phyloP scores from a whole-genome alignment of 2,329 filamentous ascomycete genomes.

The Microsporum audouinii region DNA sequence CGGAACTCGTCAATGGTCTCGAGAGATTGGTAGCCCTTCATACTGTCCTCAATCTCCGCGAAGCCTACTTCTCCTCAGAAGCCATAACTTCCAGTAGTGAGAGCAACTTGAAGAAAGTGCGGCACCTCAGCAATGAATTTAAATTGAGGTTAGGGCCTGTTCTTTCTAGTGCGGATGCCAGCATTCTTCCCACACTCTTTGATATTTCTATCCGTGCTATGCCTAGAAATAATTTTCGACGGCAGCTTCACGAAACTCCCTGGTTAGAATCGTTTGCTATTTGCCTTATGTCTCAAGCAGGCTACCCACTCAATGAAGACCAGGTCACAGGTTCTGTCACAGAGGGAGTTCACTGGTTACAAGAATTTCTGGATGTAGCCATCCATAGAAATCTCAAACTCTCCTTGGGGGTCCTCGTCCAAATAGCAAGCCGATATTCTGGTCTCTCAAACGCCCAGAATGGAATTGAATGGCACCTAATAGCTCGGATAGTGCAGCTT shows the following conservation, averaged over 20 bases:
- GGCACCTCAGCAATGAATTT: conserved; percentile 28
- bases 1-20: conserved; percentile 15
- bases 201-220: conserved; percentile 38
- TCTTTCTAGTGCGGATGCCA: conserved; percentile 13
- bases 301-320: conserved; percentile 23
- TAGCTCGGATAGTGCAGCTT: conserved; percentile 32
- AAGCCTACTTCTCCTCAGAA: conserved; percentile 26
- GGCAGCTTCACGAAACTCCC: conserved; percentile 35
- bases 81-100: conserved; percentile 25
- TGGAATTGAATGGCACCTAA: conserved; percentile 31
- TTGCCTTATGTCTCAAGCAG: conserved; percentile 31
- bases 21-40: conserved; percentile 32
- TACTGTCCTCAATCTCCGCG: conserved; percentile 32
- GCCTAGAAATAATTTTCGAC: conserved; percentile 32
- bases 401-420: conserved; percentile 31
- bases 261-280: conserved; percentile 43
- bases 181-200: conserved; percentile 33
- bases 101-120: conserved; percentile 25
- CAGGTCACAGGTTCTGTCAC: conserved; percentile 5
- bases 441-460: conserved; percentile 24
- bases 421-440: conserved; percentile 30
- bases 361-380: conserved; percentile 30
- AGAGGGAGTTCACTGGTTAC: conserved; percentile 23
- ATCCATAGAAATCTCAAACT: conserved; percentile 29
- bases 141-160: conserved; percentile 25